These are phyloP conservation scores for Auricularia auricula-judae DNA, from an alignment of 768 basidiomycete genomes.

Conservation along the genomic window DNA sequence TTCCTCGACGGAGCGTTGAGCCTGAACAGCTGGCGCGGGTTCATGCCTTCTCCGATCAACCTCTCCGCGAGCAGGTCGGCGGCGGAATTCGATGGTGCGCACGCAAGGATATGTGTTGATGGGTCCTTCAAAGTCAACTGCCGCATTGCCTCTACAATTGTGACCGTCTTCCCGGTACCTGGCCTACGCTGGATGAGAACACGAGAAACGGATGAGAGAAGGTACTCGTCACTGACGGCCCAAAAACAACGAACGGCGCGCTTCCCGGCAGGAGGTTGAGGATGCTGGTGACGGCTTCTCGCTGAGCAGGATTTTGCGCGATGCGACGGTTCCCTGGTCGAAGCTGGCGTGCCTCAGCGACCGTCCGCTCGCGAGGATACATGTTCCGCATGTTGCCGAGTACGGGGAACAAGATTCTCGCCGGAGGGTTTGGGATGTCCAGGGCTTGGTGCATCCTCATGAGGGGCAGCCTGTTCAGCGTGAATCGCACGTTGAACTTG, in stretches of 20 bases:
- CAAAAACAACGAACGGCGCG: conserved; percentile 49
- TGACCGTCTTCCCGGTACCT: conserved; percentile 60
- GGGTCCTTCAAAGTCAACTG: conserved; percentile 38
- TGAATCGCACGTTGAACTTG: conserved; percentile 44
- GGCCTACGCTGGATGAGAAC: conserved; percentile 24
- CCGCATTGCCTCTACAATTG: conserved; percentile 49
- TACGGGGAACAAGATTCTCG: conserved; percentile 39
- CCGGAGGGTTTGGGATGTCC: conserved; percentile 24
- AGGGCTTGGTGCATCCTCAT: conserved; percentile 48
- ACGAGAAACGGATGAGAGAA: background rate
- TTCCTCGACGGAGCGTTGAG: conserved; percentile 40
- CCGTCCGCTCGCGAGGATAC: no score
- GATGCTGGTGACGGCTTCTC: conserved; percentile 41
- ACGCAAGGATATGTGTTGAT: conserved; percentile 41
- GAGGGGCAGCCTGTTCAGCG: conserved; percentile 40
- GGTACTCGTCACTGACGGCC: conserved; percentile 36
- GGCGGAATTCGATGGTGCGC: conserved; percentile 59
- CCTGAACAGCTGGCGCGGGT: conserved; percentile 32
- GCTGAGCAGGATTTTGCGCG: conserved; percentile 33
- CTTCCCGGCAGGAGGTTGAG: conserved; percentile 32
- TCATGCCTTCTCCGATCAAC: conserved; percentile 20
- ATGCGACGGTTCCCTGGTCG: conserved; percentile 20
- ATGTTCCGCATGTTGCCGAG: conserved; percentile 1
- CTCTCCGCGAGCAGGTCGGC: conserved; percentile 47
- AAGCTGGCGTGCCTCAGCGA: conserved; percentile 11